Conservation (phyloP, 129 eudicot genomes). For the Silybum marianum region DNA sequence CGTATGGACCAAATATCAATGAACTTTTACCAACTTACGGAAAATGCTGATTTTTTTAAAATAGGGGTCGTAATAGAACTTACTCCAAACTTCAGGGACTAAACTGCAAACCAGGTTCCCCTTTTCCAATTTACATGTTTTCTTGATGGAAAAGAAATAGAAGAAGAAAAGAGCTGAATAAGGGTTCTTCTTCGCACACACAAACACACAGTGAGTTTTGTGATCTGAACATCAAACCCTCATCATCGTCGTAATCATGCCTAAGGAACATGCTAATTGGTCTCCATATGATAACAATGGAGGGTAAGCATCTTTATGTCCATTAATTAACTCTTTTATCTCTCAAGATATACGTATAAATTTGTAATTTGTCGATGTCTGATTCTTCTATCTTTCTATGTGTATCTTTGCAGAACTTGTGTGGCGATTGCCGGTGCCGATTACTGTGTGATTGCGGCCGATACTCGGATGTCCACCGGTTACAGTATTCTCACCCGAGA, state of each 20-base stretch:
- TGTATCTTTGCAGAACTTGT: slow-evolving; percentile 58
- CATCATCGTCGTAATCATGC: slow-evolving; percentile 19
- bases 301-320: slow-evolving; percentile 30
- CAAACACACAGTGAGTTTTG: slow-evolving; percentile 7
- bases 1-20: neutral
- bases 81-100: slow-evolving; percentile 10
- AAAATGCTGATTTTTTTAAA: neutral
- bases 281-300: slow-evolving; percentile 59
- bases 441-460: slow-evolving; percentile 95
- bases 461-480: slow-evolving; percentile 97
- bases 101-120: slow-evolving; percentile 8
- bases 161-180: slow-evolving; percentile 25
- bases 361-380: neutral
- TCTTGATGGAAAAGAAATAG: slow-evolving; percentile 37
- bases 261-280: slow-evolving; percentile 50
- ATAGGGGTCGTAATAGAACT: neutral
- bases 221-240: slow-evolving; percentile 23
- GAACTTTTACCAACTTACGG: too few species aligned
- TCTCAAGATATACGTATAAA: neutral
- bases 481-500: slow-evolving; percentile 97
- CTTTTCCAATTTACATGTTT: slow-evolving; percentile 24
- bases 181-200: slow-evolving; percentile 18
- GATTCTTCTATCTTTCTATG: slow-evolving; percentile 12
- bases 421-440: slow-evolving; percentile 97
- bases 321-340: neutral